Percentiles rank a stretch among this genome's conserved stretches.
phyloP scores from a whole-genome alignment of 164 flowering plant species.

The Liriodendron chinense region DNA sequence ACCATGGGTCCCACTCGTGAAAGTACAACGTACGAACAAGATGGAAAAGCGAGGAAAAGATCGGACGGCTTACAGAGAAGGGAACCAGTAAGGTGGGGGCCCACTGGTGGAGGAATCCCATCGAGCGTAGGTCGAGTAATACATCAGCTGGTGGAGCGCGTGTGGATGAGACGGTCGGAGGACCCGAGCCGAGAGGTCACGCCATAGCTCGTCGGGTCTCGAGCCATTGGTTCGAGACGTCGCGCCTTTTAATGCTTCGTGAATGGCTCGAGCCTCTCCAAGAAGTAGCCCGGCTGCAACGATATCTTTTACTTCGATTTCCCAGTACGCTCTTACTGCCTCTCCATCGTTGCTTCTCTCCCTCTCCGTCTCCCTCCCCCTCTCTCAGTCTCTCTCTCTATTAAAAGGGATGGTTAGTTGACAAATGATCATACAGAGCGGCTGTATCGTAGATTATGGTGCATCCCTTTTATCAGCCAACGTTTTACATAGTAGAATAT shows the following conservation, averaged over 20 bases:
- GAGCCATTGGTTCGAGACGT: slow-evolving; percentile 15
- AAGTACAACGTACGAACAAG: no score
- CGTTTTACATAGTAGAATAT: no score
- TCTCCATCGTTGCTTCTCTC: background rate
- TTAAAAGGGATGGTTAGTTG: no score
- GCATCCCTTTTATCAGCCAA: no score
- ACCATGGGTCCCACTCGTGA: no score
- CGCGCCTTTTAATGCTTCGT: slow-evolving; percentile 28
- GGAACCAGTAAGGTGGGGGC: slow-evolving; percentile 91
- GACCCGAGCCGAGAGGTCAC: slow-evolving; percentile 36
- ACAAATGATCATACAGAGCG: no score
- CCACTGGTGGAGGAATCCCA: slow-evolving; percentile 61
- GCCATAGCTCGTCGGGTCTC: slow-evolving; percentile 46
- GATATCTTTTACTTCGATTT: slow-evolving; percentile 53
- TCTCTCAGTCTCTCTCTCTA: no score
- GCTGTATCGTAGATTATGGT: no score
- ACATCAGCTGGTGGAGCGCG: slow-evolving; percentile 71
- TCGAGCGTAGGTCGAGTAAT: slow-evolving; percentile 58
- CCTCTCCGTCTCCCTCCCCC: slow-evolving; percentile 5
- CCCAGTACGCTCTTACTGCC: slow-evolving; percentile 18
- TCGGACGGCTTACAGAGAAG: slow-evolving; percentile 56
- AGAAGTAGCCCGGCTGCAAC: slow-evolving; percentile 39
- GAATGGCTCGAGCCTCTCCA: slow-evolving; percentile 49
- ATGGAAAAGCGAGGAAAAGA: background rate
- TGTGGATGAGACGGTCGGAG: slow-evolving; percentile 78